These are phyloP conservation scores for Leucogyrophana mollusca DNA, from an alignment of 768 basidiomycete species.

Conservation along the genomic window DNA sequence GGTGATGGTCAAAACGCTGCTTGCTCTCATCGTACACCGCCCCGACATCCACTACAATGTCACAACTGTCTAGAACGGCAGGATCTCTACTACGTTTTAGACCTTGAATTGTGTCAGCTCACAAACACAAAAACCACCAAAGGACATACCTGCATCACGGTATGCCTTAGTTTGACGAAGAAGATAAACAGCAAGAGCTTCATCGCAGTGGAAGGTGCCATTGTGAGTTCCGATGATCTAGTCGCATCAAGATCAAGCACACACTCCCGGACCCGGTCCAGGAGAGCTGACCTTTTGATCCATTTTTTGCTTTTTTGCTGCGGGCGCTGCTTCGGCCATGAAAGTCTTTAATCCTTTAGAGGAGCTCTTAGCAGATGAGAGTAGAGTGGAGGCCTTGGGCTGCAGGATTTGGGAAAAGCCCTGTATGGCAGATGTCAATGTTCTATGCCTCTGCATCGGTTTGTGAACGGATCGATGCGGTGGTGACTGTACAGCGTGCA, in stretches of 20 bases:
- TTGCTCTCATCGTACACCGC: conserved; percentile 81
- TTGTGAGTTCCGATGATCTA: conserved; percentile 92
- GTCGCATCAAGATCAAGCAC: conserved; percentile 1
- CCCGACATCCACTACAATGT: conserved; percentile 96
- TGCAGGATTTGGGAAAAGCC: too few relatives aligned
- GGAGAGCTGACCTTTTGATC: conserved; percentile 33
- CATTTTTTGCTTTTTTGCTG: conserved; percentile 44
- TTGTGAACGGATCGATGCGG: too few relatives aligned
- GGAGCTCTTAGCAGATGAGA: too few relatives aligned
- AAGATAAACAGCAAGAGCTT: conserved; percentile 91
- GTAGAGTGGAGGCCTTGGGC: too few relatives aligned
- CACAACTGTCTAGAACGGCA: conserved; percentile 68
- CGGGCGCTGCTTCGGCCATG: conserved; percentile 26
- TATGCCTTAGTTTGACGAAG: conserved; percentile 77
- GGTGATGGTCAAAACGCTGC: conserved; percentile 93
- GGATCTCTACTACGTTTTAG: conserved; percentile 77
- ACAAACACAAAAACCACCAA: conserved; percentile 2
- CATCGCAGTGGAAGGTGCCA: conserved; percentile 96
- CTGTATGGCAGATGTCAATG: too few relatives aligned
- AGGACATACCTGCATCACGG: conserved; percentile 62
- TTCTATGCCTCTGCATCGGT: too few relatives aligned
- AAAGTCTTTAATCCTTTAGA: neutral
- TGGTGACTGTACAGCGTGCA: neutral
- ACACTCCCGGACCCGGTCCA: too few relatives aligned
- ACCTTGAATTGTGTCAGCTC: conserved; percentile 32